Percentiles rank a stretch among this genome's conserved stretches.
Conservation (phyloP, 2,329 filamentous ascomycete genomes). For the Phaeophleospora eucalypticola region DNA sequence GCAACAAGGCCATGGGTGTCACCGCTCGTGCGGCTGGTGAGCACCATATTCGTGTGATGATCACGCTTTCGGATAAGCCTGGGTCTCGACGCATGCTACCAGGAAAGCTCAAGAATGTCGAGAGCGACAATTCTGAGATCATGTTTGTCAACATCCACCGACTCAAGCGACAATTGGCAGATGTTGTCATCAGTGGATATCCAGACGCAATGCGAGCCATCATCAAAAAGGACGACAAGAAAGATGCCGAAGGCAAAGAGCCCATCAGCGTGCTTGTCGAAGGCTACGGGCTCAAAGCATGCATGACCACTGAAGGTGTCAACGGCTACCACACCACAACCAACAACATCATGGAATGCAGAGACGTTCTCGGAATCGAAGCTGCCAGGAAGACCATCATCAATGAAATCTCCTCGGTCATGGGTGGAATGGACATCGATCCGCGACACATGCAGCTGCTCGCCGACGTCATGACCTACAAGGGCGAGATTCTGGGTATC, state of each 20-base stretch:
- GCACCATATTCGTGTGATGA: slow-evolving; percentile 63
- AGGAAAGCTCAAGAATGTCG: slow-evolving; percentile 34
- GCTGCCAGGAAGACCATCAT: slow-evolving; percentile 87
- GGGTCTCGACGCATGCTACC: slow-evolving; percentile 35
- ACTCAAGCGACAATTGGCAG: slow-evolving; percentile 74
- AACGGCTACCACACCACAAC: slow-evolving; percentile 68
- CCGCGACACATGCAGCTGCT: slow-evolving; percentile 96
- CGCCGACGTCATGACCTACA: slow-evolving; percentile 98
- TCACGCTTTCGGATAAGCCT: slow-evolving; percentile 47
- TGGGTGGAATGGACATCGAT: slow-evolving; percentile 93
- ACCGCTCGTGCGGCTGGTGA: slow-evolving; percentile 24
- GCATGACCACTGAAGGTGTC: slow-evolving; percentile 92
- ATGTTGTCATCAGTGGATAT: slow-evolving; percentile 86
- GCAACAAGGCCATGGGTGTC: slow-evolving; percentile 59
- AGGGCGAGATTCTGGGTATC: slow-evolving; percentile 93
- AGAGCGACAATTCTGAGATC: slow-evolving; percentile 53
- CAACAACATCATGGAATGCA: slow-evolving; percentile 88
- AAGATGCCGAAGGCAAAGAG: slow-evolving; percentile 61
- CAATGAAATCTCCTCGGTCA: slow-evolving; percentile 80
- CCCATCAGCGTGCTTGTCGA: slow-evolving; percentile 67
- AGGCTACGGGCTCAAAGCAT: slow-evolving; percentile 83
- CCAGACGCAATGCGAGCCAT: slow-evolving; percentile 80
- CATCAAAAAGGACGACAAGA: slow-evolving; percentile 70
- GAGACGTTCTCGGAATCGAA: slow-evolving; percentile 87
- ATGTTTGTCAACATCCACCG: slow-evolving; percentile 77